A percentile compares a stretch with the other conserved stretches of the same genome.
Conservation (phyloP, 1,284 basidiomycete genomes). For the Lentinus polychrous region DNA sequence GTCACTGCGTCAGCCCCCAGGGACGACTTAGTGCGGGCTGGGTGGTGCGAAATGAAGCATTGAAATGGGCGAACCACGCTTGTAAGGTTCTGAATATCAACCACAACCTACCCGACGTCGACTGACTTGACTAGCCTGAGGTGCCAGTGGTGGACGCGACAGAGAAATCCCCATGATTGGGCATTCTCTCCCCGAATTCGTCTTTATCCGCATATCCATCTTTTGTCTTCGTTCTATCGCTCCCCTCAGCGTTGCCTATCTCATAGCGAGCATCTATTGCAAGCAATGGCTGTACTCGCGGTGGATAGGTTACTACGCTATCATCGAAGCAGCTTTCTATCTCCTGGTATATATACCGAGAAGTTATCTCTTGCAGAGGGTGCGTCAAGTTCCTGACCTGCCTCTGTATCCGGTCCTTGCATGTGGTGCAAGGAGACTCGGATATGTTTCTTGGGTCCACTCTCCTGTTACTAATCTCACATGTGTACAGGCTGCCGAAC, state of each 20-base stretch:
- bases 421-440: too few relatives aligned
- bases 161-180: slow-evolving; percentile 26
- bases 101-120: too few relatives aligned
- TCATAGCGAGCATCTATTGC: slow-evolving; percentile 23
- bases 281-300: slow-evolving; percentile 23
- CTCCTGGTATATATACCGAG: slow-evolving; percentile 43
- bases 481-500: slow-evolving; percentile 31
- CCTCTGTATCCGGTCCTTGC: not conserved
- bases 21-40: too few relatives aligned
- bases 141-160: too few relatives aligned
- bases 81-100: too few relatives aligned
- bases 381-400: slow-evolving; percentile 17
- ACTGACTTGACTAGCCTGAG: too few relatives aligned
- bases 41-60: too few relatives aligned
- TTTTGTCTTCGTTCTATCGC: slow-evolving; percentile 39
- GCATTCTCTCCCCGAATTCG: slow-evolving; percentile 38
- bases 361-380: slow-evolving; percentile 39
- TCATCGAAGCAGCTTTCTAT: slow-evolving; percentile 43
- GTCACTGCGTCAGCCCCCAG: too few relatives aligned
- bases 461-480: not conserved
- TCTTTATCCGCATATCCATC: slow-evolving; percentile 46
- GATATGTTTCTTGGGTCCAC: too few relatives aligned
- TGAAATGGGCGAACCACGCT: too few relatives aligned
- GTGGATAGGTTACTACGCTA: slow-evolving; percentile 29
- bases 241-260: slow-evolving; percentile 40